Evolutionary conservation across 2,329 filamentous ascomycete genomes (phyloP), one percentile per base, ranked within the genome.

Genomic region (Penicillium sp.): DNA sequence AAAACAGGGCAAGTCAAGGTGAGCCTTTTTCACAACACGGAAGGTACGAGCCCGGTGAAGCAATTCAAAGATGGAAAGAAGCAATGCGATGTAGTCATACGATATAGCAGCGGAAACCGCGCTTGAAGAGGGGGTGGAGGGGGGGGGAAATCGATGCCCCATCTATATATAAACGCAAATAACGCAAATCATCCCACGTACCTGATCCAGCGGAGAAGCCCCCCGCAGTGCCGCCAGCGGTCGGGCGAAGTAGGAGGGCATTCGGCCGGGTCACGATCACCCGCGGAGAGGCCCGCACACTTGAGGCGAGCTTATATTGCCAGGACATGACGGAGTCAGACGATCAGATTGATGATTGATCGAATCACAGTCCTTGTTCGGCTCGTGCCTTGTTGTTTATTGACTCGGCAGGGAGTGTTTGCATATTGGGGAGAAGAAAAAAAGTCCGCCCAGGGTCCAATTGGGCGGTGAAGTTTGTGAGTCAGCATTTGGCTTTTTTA

Each of bases 231-330:
- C 61, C 56, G 45, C 56, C 53, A 42, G 58, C 60, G 53, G 58
- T 68, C 69, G 68, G 68, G 65, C 63, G 67, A 64, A 65, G 65
- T 70, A 67, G 67, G 66, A 65, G 65, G 69, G 35, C 28, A 61
- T 68, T 74, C 66, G 71, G 65, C 72, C 73, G 74, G 72, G 68
- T 70, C 65, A 71, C 49, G 49, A 68, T 56, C 42, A 63, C 66
- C 67, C 72, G 67, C 73, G 73, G 71, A 68, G 72, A 65, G 58
- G 72, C 69, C 73, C 73, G 73, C 68, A 70, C 56, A 50, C 62
- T 70, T 55, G 70, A 67, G 56, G 70, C 68, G 53, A 76, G 67
- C 62, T 68, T 73, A 65, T 68, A 63, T 69, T 73, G 73, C 72
- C 70, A 72, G 68, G 70, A 67, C 73, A 75, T 75, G 53, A 49